These are phyloP conservation scores for Tephrocybe sp. DNA, from an alignment of 768 basidiomycete species.

Conservation along the genomic window DNA sequence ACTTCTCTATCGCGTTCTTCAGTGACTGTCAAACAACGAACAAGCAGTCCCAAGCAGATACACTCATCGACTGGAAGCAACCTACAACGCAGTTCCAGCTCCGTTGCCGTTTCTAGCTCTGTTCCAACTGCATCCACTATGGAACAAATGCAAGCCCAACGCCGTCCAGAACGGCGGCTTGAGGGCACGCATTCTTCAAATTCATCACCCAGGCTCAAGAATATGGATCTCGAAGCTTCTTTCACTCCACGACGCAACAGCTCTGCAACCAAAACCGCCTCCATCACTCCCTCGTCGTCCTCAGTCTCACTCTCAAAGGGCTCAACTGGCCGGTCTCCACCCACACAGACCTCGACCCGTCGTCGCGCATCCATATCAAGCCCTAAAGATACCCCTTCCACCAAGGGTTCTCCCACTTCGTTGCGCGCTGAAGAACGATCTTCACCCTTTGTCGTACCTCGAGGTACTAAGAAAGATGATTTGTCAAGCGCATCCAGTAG, in stretches of 20 bases:
- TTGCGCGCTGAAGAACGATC: slow-evolving; percentile 23
- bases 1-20: slow-evolving; percentile 26
- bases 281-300: slow-evolving; percentile 39
- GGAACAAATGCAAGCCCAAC: slow-evolving; percentile 41
- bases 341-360: slow-evolving; percentile 17
- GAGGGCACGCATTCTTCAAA: slow-evolving; percentile 50
- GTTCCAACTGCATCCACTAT: slow-evolving; percentile 43
- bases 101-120: slow-evolving; percentile 39
- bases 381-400: slow-evolving; percentile 11
- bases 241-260: slow-evolving; percentile 39
- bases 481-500: slow-evolving; percentile 53
- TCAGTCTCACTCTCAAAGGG: slow-evolving; percentile 38
- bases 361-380: slow-evolving; percentile 29
- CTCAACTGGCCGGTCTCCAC: slow-evolving; percentile 29
- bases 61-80: slow-evolving; percentile 34
- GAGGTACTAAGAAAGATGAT: slow-evolving; percentile 28
- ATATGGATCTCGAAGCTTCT: slow-evolving; percentile 51
- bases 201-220: slow-evolving; percentile 60
- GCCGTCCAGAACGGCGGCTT: slow-evolving; percentile 49
- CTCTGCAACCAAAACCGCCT: slow-evolving; percentile 37
- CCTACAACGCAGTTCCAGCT: slow-evolving; percentile 38
- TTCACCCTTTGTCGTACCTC: slow-evolving; percentile 26
- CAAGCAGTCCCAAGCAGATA: slow-evolving; percentile 53
- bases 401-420: slow-evolving; percentile 18
- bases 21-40: slow-evolving; percentile 42